Base-by-base conservation (phyloP, 2,329 filamentous ascomycete genomes). In the Penicillium sumatraense region DNA sequence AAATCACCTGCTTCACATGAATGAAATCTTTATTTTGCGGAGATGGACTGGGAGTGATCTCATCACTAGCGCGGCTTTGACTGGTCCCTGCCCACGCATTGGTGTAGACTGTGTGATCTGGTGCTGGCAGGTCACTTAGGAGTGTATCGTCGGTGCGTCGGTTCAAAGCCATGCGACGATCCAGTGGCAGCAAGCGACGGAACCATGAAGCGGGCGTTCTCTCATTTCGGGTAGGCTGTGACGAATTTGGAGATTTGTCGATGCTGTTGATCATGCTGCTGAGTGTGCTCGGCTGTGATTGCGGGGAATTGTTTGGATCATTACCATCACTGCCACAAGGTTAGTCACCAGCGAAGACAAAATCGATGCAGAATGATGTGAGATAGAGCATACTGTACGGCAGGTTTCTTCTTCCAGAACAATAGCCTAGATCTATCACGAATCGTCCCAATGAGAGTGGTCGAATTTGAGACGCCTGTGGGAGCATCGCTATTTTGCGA, bases 1-100 rank as follows among this genome's bases (percentile, higher is more conserved):
- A 65, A 35, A 74, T 72, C 2, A 71, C 68, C 45, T 69, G 70
- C 54, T 68, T 70, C 5, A 74, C 63, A 29, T 63, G 66, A 46
- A 74, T 73, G 26, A 65, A 64, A 14, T 64, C 63, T 11, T 57
- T 58, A 24, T 31, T 53, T 16, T 52, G 53, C 1, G 57, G 53
- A 27, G 29, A 24, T n/a, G 59, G 51, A 2, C 50, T 50, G 11
- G 27, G 31, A 0, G 55, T 57, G 18, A 64, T 47, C 18, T 71
- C 68, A 36, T 58, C 56, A 33, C 67, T 72, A 1, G 53, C 52
- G 9, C 64, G 62, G n/a, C 59, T 67, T 40, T 58, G 57, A 18
- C 61, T 68, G 27, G 53, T 59, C 1, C 59, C 66, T 3, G 70
- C 71, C 70, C 71, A 73, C 5, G 71, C 71, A 57, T 56, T 73